Percentiles rank a stretch among this genome's conserved stretches.
phyloP scores from a whole-genome alignment of 2,329 filamentous ascomycete genomes.

The Cryphonectria carpinicola region DNA sequence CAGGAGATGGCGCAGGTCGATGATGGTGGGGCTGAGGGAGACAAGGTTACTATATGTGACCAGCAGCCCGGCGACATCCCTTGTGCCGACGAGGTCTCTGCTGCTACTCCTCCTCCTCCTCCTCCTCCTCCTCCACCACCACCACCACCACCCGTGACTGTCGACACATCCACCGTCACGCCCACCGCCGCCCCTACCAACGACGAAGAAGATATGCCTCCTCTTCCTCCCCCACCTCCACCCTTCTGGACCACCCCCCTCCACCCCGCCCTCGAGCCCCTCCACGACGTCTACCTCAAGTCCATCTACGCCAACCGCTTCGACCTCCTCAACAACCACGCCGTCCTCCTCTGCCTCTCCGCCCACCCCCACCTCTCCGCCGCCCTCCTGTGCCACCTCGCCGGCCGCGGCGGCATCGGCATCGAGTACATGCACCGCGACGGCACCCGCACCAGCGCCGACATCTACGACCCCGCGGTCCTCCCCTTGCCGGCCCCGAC shows the following conservation, averaged over 20 bases:
- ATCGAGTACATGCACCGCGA: neutral
- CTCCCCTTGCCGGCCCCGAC: neutral
- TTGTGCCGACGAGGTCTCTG: neutral
- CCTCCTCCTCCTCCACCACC: too few species aligned
- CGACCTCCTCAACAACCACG: slow-evolving; percentile 13
- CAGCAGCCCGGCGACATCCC: neutral
- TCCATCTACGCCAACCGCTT: slow-evolving; percentile 12
- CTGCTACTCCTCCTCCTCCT: too few species aligned
- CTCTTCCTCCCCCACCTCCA: neutral
- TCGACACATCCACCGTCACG: too few species aligned
- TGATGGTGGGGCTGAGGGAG: neutral
- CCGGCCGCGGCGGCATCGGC: neutral
- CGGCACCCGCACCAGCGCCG: neutral
- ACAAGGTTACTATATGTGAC: neutral
- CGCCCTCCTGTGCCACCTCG: neutral
- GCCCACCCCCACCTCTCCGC: slow-evolving; percentile 8
- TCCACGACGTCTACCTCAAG: slow-evolving; percentile 1
- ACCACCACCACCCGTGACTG: neutral
- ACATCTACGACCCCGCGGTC: neutral
- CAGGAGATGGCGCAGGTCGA: neutral
- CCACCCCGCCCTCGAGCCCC: neutral
- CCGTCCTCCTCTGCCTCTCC: slow-evolving; percentile 8
- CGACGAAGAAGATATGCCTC: too few species aligned
- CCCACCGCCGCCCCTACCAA: neutral
- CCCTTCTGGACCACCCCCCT: neutral